Evolutionary conservation across 768 basidiomycete genomes (phyloP).

Genomic region (Pholiota microspora): DNA sequence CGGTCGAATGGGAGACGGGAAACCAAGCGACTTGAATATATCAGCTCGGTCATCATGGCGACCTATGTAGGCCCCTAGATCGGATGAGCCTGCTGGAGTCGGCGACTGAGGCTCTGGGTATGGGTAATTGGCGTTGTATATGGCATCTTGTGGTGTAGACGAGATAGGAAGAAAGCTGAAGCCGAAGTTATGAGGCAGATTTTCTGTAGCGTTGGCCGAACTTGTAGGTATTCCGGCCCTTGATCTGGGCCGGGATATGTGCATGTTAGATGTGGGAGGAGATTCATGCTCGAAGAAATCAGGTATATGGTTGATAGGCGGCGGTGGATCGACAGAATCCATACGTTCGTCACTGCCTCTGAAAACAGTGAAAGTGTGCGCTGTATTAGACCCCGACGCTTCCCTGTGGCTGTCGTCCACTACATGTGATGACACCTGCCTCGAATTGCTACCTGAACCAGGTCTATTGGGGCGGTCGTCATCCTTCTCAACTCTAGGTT

Average conservation of each 20-base stretch:
- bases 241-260: conserved; percentile 11
- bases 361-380: conserved; percentile 18
- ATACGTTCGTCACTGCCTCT: conserved; percentile 17
- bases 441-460: conserved; percentile 9
- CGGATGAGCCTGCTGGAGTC: conserved; percentile 40
- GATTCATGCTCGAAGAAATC: conserved; percentile 48
- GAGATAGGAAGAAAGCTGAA: conserved; percentile 52
- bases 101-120: conserved; percentile 62
- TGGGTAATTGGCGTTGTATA: conserved; percentile 44
- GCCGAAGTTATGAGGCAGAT: conserved; percentile 49
- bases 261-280: conserved; percentile 28
- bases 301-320: conserved; percentile 50
- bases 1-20: conserved; percentile 39
- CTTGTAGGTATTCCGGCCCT: conserved; percentile 31
- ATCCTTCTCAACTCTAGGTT: conserved; percentile 34
- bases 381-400: conserved; percentile 2
- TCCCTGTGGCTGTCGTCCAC: conserved; percentile 14
- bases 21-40: conserved; percentile 44
- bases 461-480: neutral
- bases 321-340: conserved; percentile 42
- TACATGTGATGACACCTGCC: conserved; percentile 8
- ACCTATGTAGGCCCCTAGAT: conserved; percentile 21
- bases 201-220: conserved; percentile 50
- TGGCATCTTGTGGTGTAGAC: conserved; percentile 46
- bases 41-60: conserved; percentile 38